Conservation (phyloP, 1,284 basidiomycete species). For the Leccinum insolens region DNA sequence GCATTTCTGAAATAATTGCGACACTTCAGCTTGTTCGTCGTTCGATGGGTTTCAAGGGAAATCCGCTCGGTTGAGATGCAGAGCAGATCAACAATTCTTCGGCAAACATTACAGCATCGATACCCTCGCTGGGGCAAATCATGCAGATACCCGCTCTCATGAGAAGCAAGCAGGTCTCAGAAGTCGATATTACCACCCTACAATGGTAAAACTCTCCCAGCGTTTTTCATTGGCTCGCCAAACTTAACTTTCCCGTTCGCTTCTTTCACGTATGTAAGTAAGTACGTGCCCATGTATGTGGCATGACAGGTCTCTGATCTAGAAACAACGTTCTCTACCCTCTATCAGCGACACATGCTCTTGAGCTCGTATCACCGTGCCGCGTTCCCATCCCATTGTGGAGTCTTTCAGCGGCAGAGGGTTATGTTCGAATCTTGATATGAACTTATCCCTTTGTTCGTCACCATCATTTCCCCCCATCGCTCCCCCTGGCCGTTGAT, state of each 20-base stretch:
- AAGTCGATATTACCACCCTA: background rate
- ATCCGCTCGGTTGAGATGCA: background rate
- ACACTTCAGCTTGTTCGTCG: background rate
- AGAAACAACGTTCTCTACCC: slow-evolving; percentile 5
- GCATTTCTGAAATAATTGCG: background rate
- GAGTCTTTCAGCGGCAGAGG: background rate
- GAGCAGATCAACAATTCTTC: background rate
- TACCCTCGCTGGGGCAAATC: background rate
- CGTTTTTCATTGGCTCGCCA: slow-evolving; percentile 5
- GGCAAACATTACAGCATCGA: slow-evolving; percentile 1
- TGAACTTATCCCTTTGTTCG: background rate
- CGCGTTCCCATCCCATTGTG: background rate
- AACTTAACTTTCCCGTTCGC: slow-evolving; percentile 3
- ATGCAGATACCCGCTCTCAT: background rate
- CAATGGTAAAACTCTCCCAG: background rate
- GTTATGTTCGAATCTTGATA: background rate
- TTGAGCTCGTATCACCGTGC: background rate
- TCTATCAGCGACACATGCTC: background rate
- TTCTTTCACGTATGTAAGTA: slow-evolving; percentile 8
- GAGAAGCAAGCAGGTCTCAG: background rate
- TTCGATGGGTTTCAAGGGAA: background rate
- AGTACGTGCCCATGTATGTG: background rate
- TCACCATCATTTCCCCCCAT: background rate
- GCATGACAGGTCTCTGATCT: background rate
- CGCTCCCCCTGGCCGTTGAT: background rate